A percentile compares a stretch with the other conserved stretches of the same genome.
Evolutionary conservation across 495 filamentous ascomycete species (phyloP).

Genomic region (Tricharina praecox): DNA sequence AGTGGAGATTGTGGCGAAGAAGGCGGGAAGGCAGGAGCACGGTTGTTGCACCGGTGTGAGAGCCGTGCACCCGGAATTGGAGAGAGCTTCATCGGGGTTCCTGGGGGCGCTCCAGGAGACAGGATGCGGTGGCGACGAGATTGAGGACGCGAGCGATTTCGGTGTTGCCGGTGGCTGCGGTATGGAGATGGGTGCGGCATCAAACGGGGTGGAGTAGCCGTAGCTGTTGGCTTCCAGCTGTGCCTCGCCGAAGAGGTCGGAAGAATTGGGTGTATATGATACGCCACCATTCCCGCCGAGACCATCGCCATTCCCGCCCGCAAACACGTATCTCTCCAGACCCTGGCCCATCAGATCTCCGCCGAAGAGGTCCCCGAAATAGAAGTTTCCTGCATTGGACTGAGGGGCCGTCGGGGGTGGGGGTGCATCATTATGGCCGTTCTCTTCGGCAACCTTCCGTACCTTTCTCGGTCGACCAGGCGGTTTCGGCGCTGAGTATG

Average conservation of each 20-base stretch:
- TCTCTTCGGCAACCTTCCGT: background rate
- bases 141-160: constrained; percentile 2
- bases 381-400: too few relatives aligned
- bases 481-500: constrained; percentile 8
- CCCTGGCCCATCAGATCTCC: background rate
- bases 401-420: too few relatives aligned
- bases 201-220: too few relatives aligned
- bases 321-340: background rate
- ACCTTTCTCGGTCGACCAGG: constrained; percentile 6
- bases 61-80: background rate
- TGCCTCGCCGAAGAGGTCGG: background rate
- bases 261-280: background rate
- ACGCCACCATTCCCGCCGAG: background rate
- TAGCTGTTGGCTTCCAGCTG: background rate
- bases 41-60: background rate
- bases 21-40: constrained; percentile 4
- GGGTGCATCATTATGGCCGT: background rate
- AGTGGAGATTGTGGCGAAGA: constrained; percentile 3
- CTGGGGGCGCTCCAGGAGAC: too few relatives aligned
- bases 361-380: background rate
- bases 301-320: background rate
- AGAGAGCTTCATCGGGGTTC: too few relatives aligned
- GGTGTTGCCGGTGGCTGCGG: constrained; percentile 2
- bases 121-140: background rate
- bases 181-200: background rate